These are phyloP conservation scores for Fusarium chuoi DNA, from an alignment of 2,329 filamentous ascomycete genomes.

Conservation along the genomic window DNA sequence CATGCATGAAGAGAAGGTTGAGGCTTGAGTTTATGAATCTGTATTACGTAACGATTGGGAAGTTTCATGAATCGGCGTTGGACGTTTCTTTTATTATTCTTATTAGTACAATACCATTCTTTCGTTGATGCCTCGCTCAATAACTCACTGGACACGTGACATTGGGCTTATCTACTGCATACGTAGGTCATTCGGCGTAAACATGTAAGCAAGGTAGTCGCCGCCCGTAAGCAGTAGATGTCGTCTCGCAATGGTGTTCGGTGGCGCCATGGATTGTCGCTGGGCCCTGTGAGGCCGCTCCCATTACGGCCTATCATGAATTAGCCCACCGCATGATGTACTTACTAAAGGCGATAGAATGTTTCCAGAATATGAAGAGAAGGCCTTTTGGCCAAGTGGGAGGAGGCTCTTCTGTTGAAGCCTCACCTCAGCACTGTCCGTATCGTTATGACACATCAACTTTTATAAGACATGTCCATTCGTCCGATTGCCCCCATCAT, in stretches of 20 bases:
- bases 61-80: not conserved
- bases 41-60: not conserved
- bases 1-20: constrained; percentile 31
- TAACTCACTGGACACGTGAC: no score
- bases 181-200: no score
- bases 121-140: not conserved
- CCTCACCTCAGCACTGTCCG: accelerated
- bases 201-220: not conserved
- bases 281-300: not conserved
- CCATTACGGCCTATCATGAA: no score
- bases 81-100: not conserved
- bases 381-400: not conserved
- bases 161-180: accelerated
- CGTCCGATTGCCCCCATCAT: not conserved
- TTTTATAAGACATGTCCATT: no score
- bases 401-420: not conserved
- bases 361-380: not conserved
- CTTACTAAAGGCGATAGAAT: not conserved
- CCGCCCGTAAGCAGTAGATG: not conserved
- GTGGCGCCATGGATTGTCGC: not conserved
- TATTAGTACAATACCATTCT: not conserved
- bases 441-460: no score
- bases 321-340: not conserved
- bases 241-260: no score
- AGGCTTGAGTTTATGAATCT: not conserved